Percentiles rank a stretch among this genome's conserved stretches.
These are phyloP conservation scores for Linnemannia schmuckeri DNA, from an alignment of 192 early-diverging fungal species.

Conservation along the genomic window DNA sequence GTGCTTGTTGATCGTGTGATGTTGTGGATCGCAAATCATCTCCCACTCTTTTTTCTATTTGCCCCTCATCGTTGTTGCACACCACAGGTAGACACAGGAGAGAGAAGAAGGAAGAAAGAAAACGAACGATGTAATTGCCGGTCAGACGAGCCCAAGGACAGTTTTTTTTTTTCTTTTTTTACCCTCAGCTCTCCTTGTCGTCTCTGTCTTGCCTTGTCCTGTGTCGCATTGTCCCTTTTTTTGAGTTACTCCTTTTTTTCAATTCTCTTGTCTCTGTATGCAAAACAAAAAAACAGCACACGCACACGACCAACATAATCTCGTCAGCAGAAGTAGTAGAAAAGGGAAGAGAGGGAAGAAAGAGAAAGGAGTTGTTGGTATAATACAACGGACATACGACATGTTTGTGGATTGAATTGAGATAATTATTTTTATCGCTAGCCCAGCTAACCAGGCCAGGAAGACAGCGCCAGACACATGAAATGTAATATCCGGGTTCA, in stretches of 20 bases:
- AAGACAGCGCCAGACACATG: background rate
- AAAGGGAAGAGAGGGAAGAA: background rate
- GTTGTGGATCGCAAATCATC: background rate
- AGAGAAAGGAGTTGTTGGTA: background rate
- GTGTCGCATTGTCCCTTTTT: background rate
- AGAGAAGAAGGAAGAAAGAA: background rate
- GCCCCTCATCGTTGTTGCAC: background rate
- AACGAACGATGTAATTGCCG: background rate
- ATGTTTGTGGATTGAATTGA: background rate
- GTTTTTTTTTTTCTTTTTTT: background rate
- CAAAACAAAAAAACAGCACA: background rate
- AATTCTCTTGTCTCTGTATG: background rate
- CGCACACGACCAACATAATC: background rate
- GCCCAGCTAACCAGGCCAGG: background rate
- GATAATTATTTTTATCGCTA: background rate
- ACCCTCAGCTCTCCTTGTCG: conserved; percentile 1
- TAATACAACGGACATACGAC: background rate
- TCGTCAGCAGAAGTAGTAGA: conserved; percentile 4
- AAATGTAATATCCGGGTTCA: no score
- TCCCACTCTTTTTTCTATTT: background rate
- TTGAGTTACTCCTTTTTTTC: background rate
- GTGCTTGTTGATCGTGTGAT: background rate
- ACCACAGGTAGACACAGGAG: background rate
- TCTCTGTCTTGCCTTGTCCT: background rate
- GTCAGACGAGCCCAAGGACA: background rate